Conservation (phyloP, 2,329 filamentous ascomycete species). For the Blastomyces parvus region DNA sequence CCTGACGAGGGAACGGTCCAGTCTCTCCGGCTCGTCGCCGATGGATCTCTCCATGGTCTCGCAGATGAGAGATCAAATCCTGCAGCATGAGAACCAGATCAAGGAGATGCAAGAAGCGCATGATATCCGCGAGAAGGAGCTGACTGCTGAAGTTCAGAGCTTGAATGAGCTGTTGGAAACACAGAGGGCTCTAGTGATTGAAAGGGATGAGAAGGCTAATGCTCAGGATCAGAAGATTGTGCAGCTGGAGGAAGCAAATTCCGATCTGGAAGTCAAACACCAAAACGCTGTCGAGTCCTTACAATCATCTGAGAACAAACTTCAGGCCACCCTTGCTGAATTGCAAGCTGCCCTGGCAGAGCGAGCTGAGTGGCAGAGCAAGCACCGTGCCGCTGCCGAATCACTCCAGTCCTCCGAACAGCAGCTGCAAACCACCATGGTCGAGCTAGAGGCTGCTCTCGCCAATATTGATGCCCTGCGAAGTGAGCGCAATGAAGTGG, state of each 20-base stretch:
- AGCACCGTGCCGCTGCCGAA: conserved; percentile 61
- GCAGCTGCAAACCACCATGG: conserved; percentile 61
- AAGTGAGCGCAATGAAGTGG: conserved; percentile 30
- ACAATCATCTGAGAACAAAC: conserved; percentile 59
- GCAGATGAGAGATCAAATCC: conserved; percentile 75
- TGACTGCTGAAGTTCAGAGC: conserved; percentile 60
- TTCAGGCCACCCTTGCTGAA: conserved; percentile 61
- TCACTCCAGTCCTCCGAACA: conserved; percentile 64
- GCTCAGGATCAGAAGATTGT: conserved; percentile 48
- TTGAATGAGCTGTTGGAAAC: conserved; percentile 50
- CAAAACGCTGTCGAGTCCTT: conserved; percentile 58
- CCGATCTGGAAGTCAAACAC: conserved; percentile 67
- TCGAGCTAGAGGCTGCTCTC: conserved; percentile 60
- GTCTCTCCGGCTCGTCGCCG: conserved; percentile 67
- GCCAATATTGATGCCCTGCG: conserved; percentile 43
- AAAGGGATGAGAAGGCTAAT: conserved; percentile 26
- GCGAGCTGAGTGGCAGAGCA: conserved; percentile 54
- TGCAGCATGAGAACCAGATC: conserved; percentile 76
- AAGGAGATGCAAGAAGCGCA: conserved; percentile 63
- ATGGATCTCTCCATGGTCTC: conserved; percentile 88
- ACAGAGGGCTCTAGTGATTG: conserved; percentile 17
- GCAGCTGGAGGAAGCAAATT: conserved; percentile 61
- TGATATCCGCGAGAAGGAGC: conserved; percentile 61
- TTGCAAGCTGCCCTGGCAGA: conserved; percentile 49
- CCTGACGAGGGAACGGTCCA: conserved; percentile 83